Evolutionary conservation across 352 stramenopile species (phyloP), one percentile per base, ranked within the genome.

Genomic region (Phytophthora sp.): DNA sequence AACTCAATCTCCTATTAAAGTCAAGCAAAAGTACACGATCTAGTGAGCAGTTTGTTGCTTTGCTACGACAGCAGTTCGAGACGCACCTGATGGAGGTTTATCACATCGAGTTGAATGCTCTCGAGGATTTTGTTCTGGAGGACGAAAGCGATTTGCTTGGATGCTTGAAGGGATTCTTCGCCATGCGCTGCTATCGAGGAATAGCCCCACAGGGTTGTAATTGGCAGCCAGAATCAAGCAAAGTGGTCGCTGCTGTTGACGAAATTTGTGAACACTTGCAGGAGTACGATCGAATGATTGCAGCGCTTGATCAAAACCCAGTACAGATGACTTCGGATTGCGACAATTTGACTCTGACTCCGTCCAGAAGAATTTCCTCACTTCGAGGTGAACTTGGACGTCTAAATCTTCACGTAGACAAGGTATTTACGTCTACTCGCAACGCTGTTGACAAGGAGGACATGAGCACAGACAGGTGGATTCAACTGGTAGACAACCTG

Each of bases 21-120:
- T 60, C 61, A 1, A 69, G 35, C 24, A 58, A 71, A 31, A 41
- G 16, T 0, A 66, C 60, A 21, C 49, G 63, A 13, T 74, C 69
- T 8, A 71, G 66, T 5, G 70, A 78, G 11, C 63, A 77, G 15
- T 64, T 78, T 13, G 41, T 88, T 24, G 47, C 66, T 24, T 57
- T 76, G 5, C 27, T 88, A 18, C 73, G 71, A 24, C 79, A 89
- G 44, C 79, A 89, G 41, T 31, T 89, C 6, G 74, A 85, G 38
- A 82, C 78, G 9, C 71, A 82, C 18, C 9, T 85, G 45, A 77
- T 67, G 42, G 73, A 88, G 30, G 57, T 73, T 6, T 81, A 80
- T 53, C 69, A 77, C 11, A 21, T 87, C 2, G 50, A 77, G 24
- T 42, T 71, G 23, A 52, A 41, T 12, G 41, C 75, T 2, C 15